Base-by-base conservation (phyloP, 148 eudicot genomes). In the Spergularia marina region DNA sequence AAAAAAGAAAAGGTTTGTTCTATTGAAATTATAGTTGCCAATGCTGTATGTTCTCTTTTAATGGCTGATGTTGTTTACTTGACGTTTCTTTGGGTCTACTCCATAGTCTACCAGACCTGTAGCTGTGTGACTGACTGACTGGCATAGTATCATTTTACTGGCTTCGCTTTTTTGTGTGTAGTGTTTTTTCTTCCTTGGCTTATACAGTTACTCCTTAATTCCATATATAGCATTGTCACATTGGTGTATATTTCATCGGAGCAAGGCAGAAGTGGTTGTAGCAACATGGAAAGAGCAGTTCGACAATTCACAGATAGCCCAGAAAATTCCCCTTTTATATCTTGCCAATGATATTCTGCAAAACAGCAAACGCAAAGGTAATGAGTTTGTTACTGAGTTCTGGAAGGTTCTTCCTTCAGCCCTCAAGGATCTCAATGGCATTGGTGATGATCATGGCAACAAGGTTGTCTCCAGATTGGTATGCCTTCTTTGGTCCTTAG, bases 341-440 rank as follows among this genome's bases (percentile, higher is more conserved):
- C 96, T 95, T 77, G 97, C 98, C 65, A 95, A 95, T 83, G 98
- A 95, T 80, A 95, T 95, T 69, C 73, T 95, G 40, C 98, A 95
- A 80, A 95, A 95, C 59, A 92, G 98, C 85, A 95, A 89, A 84
- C 96, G 97, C 56, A 95, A 95, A 78, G 98, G 98, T 78, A 92
- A 95, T 79, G 98, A 95, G 79, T 95, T 95, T 74, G 96, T 91
- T 63, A 83, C 85, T 18, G 97, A 90, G 85, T 91, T 95, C 79
- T 95, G 98, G 97, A 95, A 95, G 84, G 93, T 95, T 70, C 97
- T 95, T 74, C 98, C 98, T n/a, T 79, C 79, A 68, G 98, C 98
- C 68, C 85, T 95, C 71, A 95, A 90, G 82, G 97, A 89, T 61
- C 79, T 95, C n/a, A 52, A 67, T 49, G 88, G 84, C 77, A 86